Conservation (phyloP, 495 filamentous ascomycete genomes). For the Lasiosphaeria hispida region DNA sequence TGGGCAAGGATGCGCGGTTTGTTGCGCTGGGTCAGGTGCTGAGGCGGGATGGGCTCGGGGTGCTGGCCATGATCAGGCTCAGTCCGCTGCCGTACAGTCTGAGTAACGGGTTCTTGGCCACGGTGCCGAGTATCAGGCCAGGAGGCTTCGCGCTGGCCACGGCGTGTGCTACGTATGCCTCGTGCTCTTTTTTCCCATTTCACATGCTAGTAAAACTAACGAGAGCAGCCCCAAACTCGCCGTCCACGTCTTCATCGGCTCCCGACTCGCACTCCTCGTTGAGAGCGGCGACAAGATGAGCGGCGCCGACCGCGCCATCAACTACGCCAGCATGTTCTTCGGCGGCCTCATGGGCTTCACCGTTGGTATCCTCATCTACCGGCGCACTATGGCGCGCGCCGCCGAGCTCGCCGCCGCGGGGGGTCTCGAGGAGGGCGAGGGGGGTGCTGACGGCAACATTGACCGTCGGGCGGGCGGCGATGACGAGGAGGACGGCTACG, state of each 20-base stretch:
- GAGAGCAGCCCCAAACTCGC: constrained; percentile 69
- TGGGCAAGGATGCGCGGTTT: constrained; percentile 75
- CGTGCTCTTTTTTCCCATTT: not conserved
- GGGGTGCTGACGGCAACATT: constrained; percentile 15
- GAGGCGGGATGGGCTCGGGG: constrained; percentile 79
- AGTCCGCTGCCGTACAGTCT: constrained; percentile 94
- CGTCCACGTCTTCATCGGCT: constrained; percentile 91
- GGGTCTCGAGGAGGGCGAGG: constrained; percentile 37
- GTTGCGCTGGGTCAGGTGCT: constrained; percentile 59
- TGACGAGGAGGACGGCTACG: constrained; percentile 12
- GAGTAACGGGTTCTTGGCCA: constrained; percentile 90
- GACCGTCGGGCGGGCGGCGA: constrained; percentile 26
- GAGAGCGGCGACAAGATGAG: constrained; percentile 61
- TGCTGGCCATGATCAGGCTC: constrained; percentile 88
- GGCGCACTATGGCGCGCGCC: constrained; percentile 77
- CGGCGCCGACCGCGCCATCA: constrained; percentile 64
- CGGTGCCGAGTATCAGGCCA: constrained; percentile 82
- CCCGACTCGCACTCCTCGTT: constrained; percentile 68
- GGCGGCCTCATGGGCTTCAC: constrained; percentile 67
- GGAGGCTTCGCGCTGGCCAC: constrained; percentile 78
- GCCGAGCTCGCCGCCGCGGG: constrained; percentile 83
- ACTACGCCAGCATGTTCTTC: constrained; percentile 73
- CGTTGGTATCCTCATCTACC: constrained; percentile 85
- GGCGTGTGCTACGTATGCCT: constrained; percentile 50
- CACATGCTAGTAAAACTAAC: not conserved